Percentiles rank a stretch among this genome's conserved stretches.
These are phyloP conservation scores for Torulaspora globosa DNA, from an alignment of 1,139 yeast genomes.

Conservation along the genomic window DNA sequence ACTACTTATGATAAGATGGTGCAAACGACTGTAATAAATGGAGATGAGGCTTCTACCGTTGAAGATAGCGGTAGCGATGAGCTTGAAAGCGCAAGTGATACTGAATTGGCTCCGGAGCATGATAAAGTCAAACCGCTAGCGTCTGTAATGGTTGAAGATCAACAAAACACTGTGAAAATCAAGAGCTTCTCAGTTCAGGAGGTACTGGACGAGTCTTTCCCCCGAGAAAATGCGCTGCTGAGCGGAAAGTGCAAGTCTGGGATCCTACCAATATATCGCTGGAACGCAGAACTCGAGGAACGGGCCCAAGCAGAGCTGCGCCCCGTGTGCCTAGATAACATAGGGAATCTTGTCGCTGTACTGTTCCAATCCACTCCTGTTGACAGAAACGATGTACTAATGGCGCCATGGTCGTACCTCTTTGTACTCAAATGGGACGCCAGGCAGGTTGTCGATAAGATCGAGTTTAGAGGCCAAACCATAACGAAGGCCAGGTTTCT, in stretches of 20 bases:
- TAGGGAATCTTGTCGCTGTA: slow-evolving; percentile 12
- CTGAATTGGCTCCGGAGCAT: background rate
- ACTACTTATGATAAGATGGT: slow-evolving; percentile 26
- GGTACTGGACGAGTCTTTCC: slow-evolving; percentile 13
- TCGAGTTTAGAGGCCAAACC: slow-evolving; percentile 24
- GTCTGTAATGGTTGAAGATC: slow-evolving; percentile 13
- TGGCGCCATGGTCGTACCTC: slow-evolving; percentile 14
- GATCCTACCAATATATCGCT: background rate
- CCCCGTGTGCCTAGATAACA: slow-evolving; percentile 21
- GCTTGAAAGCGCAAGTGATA: background rate
- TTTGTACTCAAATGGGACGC: slow-evolving; percentile 18
- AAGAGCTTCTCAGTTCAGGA: slow-evolving; percentile 18
- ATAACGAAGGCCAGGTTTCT: slow-evolving; percentile 19
- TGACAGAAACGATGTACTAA: slow-evolving; percentile 2
- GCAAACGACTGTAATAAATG: slow-evolving; percentile 18
- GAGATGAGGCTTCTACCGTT: background rate
- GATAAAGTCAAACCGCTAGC: background rate
- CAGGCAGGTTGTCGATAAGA: slow-evolving; percentile 20
- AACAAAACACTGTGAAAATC: slow-evolving; percentile 13
- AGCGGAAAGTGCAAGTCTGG: background rate
- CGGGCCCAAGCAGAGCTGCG: slow-evolving; percentile 1
- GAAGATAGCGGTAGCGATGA: background rate
- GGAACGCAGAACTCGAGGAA: slow-evolving; percentile 1
- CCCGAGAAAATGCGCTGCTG: background rate
- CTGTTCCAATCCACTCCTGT: slow-evolving; percentile 9